A percentile compares a stretch with the other conserved stretches of the same genome.
Conservation (phyloP, 2,329 filamentous ascomycete genomes). For the Elsinoe fawcettii region DNA sequence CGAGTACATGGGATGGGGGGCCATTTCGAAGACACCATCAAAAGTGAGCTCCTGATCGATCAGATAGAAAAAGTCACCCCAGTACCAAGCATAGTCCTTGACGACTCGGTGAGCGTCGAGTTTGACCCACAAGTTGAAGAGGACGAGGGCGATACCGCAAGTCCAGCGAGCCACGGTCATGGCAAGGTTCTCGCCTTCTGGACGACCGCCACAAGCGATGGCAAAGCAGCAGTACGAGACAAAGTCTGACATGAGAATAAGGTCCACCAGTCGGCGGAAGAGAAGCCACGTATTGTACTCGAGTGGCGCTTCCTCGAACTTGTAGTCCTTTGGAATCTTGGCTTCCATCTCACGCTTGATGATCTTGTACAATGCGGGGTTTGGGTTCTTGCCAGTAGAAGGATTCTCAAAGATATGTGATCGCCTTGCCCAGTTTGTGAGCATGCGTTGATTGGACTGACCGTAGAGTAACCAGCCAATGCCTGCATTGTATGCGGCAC, state of each 20-base stretch:
- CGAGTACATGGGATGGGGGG: constrained; percentile 97
- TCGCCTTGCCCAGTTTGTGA: constrained; percentile 81
- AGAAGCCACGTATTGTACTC: constrained; percentile 99
- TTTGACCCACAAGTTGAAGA: constrained; percentile 98
- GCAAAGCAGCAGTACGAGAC: constrained; percentile 94
- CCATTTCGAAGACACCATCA: constrained; percentile 98
- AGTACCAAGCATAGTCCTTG: constrained; percentile 99
- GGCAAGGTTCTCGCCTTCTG: constrained; percentile 60
- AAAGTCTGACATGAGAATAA: constrained; percentile 99
- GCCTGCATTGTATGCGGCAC: constrained; percentile 83
- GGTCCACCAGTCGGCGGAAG: constrained; percentile 88
- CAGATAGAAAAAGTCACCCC: constrained; percentile 98
- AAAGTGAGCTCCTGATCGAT: constrained; percentile 97
- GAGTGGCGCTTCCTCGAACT: constrained; percentile 83
- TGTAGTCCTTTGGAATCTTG: constrained; percentile 90
- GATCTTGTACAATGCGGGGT: constrained; percentile 72
- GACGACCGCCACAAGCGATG: constrained; percentile 72
- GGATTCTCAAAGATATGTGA: constrained; percentile 81
- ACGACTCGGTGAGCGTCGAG: constrained; percentile 95
- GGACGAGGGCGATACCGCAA: constrained; percentile 67
- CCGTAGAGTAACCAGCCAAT: constrained; percentile 83
- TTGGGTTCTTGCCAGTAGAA: constrained; percentile 68
- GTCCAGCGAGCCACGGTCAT: constrained; percentile 70
- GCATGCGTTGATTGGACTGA: constrained; percentile 80
- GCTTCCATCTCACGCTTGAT: constrained; percentile 86